Conservation (phyloP, 306 rosid species). For the Notholithocarpus densiflorus region DNA sequence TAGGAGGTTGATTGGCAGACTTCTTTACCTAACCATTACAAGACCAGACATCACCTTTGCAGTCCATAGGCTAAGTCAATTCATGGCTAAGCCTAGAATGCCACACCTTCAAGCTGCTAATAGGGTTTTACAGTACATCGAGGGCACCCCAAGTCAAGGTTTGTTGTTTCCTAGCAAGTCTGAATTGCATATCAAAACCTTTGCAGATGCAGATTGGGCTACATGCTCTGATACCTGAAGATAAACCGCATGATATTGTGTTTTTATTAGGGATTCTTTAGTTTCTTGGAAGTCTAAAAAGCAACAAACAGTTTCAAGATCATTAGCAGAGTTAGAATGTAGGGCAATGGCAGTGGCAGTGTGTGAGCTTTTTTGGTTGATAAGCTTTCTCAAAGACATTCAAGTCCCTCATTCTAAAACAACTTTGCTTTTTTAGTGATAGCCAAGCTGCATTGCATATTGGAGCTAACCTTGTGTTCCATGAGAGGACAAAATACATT, state of each 20-base stretch:
- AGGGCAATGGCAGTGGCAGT: background rate
- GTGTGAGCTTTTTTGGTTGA: background rate
- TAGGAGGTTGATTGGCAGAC: background rate
- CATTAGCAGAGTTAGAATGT: background rate
- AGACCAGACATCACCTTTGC: background rate
- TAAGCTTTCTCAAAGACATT: too few species aligned
- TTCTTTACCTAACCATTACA: background rate
- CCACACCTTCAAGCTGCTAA: background rate
- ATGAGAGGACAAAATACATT: background rate
- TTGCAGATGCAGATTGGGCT: background rate
- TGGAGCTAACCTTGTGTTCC: background rate
- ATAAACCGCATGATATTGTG: background rate
- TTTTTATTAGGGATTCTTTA: background rate
- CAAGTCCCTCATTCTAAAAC: too few species aligned
- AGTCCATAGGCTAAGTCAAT: background rate
- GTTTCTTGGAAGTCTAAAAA: background rate
- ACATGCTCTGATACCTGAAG: background rate
- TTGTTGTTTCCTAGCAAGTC: fast-evolving
- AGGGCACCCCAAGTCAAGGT: background rate
- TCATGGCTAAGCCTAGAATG: background rate
- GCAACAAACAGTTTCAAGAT: background rate
- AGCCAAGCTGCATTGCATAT: too few species aligned
- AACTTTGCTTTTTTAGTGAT: too few species aligned
- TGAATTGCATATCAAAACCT: background rate
- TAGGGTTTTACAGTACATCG: background rate